phyloP scores from a whole-genome alignment of 2,329 filamentous ascomycete genomes.

The Aspergillus persii region DNA sequence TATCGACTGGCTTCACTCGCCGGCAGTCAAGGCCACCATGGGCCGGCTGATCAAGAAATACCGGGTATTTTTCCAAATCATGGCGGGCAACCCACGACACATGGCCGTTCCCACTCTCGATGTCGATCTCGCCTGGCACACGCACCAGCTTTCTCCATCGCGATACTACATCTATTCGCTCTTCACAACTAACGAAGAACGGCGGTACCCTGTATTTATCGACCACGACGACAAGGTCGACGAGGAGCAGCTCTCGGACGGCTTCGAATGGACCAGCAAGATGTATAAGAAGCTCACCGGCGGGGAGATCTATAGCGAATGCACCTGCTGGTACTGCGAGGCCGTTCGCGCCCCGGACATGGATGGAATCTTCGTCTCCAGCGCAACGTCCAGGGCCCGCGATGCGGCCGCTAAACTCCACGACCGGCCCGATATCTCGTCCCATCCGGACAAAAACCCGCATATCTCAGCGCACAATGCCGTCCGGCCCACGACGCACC shows the following conservation, averaged over 20 bases:
- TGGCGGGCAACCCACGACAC: slow-evolving; percentile 32
- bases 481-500: slow-evolving; percentile 40
- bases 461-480: slow-evolving; percentile 75
- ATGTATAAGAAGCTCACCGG: slow-evolving; percentile 64
- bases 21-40: slow-evolving; percentile 63
- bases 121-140: slow-evolving; percentile 56
- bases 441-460: slow-evolving; percentile 55
- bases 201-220: slow-evolving; percentile 55
- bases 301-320: slow-evolving; percentile 56
- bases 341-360: slow-evolving; percentile 60
- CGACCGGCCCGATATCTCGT: slow-evolving; percentile 42
- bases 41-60: slow-evolving; percentile 58
- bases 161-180: slow-evolving; percentile 62
- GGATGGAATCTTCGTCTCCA: slow-evolving; percentile 38
- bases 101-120: slow-evolving; percentile 39
- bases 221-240: slow-evolving; percentile 84
- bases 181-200: slow-evolving; percentile 27
- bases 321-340: slow-evolving; percentile 62
- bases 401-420: slow-evolving; percentile 49
- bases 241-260: slow-evolving; percentile 60
- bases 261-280: slow-evolving; percentile 72
- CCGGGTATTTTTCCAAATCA: slow-evolving; percentile 45
- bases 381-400: slow-evolving; percentile 52
- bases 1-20: slow-evolving; percentile 76
- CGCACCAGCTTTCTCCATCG: slow-evolving; percentile 67